phyloP scores from a whole-genome alignment of 2,329 filamentous ascomycete genomes.

The Hymenoscyphus linearis region DNA sequence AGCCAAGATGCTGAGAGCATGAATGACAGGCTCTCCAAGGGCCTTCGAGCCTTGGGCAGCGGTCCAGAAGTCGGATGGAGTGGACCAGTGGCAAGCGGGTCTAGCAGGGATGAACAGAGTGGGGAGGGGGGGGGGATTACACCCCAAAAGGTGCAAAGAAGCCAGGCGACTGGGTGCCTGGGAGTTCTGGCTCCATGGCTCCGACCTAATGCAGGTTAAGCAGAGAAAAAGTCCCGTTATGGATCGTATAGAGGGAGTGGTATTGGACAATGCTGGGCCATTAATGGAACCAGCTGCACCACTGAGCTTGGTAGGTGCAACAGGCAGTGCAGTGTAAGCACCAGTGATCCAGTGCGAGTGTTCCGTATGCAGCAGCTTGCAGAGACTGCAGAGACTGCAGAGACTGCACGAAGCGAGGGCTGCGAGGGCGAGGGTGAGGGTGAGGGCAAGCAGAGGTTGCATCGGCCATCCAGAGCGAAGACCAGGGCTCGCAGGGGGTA shows the following conservation, averaged over 20 bases:
- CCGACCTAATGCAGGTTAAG: background rate
- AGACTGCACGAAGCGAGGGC: background rate
- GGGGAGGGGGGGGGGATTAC: background rate
- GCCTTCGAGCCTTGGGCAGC: no score
- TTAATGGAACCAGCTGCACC: background rate
- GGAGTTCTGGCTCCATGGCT: no score
- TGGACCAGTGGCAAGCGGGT: background rate
- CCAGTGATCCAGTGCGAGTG: background rate
- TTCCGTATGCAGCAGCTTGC: background rate
- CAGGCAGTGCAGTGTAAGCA: no score
- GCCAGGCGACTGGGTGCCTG: background rate
- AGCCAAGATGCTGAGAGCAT: conserved; percentile 12
- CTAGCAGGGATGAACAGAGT: background rate
- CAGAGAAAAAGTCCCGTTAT: background rate
- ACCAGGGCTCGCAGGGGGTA: background rate
- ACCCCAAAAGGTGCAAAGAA: background rate
- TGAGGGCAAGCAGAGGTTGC: background rate
- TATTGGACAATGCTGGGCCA: background rate
- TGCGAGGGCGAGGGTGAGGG: no score
- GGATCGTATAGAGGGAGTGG: background rate
- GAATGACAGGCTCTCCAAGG: background rate
- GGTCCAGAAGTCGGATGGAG: background rate
- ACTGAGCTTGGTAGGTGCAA: no score
- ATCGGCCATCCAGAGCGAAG: background rate
- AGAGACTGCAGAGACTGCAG: background rate